These are phyloP conservation scores for Pleodorina starrii DNA, from an alignment of 139 green algal genomes.

Conservation along the genomic window DNA sequence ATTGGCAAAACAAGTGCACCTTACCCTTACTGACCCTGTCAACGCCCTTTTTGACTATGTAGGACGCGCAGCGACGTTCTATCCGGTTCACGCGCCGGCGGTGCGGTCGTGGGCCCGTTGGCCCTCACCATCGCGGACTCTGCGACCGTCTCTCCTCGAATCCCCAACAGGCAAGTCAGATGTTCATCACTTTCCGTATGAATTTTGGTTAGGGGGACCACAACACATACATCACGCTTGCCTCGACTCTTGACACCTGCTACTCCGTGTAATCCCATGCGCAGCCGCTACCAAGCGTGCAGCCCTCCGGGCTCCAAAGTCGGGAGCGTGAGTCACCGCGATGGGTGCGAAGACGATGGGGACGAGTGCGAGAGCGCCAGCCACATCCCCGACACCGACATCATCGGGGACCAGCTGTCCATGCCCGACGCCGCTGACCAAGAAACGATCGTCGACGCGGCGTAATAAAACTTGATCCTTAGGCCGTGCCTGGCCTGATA, in stretches of 20 bases:
- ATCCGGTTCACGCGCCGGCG: not conserved
- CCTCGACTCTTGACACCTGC: too few relatives aligned
- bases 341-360: not conserved
- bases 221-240: not conserved
- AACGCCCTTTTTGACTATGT: too few relatives aligned
- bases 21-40: too few relatives aligned
- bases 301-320: slow-evolving; percentile 30
- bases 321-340: slow-evolving; percentile 32
- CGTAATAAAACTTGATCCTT: too few relatives aligned
- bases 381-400: not conserved
- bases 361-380: slow-evolving; percentile 1
- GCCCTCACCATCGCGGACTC: slow-evolving; percentile 24
- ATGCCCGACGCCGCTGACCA: not conserved
- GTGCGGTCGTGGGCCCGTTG: not conserved
- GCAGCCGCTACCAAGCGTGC: not conserved
- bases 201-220: too few relatives aligned
- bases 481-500: too few relatives aligned
- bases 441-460: not conserved
- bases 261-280: too few relatives aligned
- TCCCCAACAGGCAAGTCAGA: not conserved
- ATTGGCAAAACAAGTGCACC: too few relatives aligned
- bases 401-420: slow-evolving; percentile 37
- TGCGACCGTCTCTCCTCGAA: not conserved
- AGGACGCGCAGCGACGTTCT: slow-evolving; percentile 21
- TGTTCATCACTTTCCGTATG: too few relatives aligned